Evolutionary conservation across 2,329 filamentous ascomycete species (phyloP).

Genomic region (Penicillium sp.): DNA sequence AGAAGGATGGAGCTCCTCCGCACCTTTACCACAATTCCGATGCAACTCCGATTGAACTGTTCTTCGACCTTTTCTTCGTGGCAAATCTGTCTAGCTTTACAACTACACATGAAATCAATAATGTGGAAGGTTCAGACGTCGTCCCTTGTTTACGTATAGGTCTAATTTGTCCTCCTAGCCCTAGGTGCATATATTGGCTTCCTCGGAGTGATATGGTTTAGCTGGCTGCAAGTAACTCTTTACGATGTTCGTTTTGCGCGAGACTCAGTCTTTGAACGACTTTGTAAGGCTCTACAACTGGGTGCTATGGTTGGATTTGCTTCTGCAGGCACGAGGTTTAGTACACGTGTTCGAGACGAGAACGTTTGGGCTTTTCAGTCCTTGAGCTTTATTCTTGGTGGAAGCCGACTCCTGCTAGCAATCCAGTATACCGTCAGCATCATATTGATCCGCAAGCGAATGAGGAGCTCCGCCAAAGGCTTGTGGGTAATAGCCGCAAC

Average conservation of each 20-base stretch:
- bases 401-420: slow-evolving; percentile 59
- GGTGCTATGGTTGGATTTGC: slow-evolving; percentile 70
- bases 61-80: slow-evolving; percentile 67
- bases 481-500: slow-evolving; percentile 36
- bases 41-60: slow-evolving; percentile 61
- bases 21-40: slow-evolving; percentile 52
- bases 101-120: slow-evolving; percentile 59
- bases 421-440: slow-evolving; percentile 57
- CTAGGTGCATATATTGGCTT: slow-evolving; percentile 57
- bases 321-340: slow-evolving; percentile 59
- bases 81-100: slow-evolving; percentile 70
- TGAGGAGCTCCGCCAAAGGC: slow-evolving; percentile 34
- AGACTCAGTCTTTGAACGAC: slow-evolving; percentile 67
- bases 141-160: neutral
- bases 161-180: slow-evolving; percentile 33
- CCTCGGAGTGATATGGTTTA: slow-evolving; percentile 67
- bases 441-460: slow-evolving; percentile 32
- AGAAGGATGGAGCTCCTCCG: slow-evolving; percentile 29
- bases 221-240: slow-evolving; percentile 68
- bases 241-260: slow-evolving; percentile 70
- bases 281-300: slow-evolving; percentile 64
- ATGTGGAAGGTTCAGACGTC: slow-evolving; percentile 41
- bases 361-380: slow-evolving; percentile 52
- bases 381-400: slow-evolving; percentile 51
- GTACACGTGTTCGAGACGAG: slow-evolving; percentile 43